Base-by-base conservation (phyloP, 176 grass and related monocot species). In the Calamus simplicifolius region DNA sequence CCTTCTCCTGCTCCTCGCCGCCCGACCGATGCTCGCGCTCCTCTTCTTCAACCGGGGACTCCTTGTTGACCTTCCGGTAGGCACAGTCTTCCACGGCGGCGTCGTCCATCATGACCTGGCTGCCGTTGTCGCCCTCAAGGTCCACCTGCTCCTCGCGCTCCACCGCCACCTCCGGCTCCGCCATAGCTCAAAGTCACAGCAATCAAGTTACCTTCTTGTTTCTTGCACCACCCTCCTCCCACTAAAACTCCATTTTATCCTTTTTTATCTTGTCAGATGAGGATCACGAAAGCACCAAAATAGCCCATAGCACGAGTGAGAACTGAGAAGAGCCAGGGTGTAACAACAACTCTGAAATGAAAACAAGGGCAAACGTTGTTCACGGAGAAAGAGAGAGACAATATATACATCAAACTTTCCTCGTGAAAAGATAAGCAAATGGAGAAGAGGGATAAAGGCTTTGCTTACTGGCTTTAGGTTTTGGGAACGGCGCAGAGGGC, bases 71-170 rank as follows among this genome's bases (percentile, higher is more conserved):
- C 66, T 79, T 82, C 50, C 73, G 70, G 61, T 91, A 82, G 25
- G 62, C 63, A 29, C 75, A 58, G 28, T 72, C 61, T 27, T 81
- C 71, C 54, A 51, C 65, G 13, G 51, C 68, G 12, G 51, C 68
- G 12, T 82, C 83, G 18, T 98, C 93, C 76, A 91, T 91, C 67
- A 87, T 57, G 75, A 88, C 83, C 50, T 92, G 68, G 54, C 58
- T 73, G 75, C 78, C 81, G 30, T 84, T 83, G 66, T 98, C 93
- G 25, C 87, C 93, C 16, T 98, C 93, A 58, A 98, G 76, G 64
- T 98, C 93, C 18, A 98, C 62, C 78, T 98, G 93, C 73, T 98
- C 93, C 76, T 98, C 35, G 8, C 8, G 35, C 35, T 43, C 35
- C 35, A 43, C 13, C 35, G 12, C 35, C 35, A 8, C 35, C 35